Percentiles rank a stretch among this genome's conserved stretches.
Evolutionary conservation across 1,284 basidiomycete genomes (phyloP).

Genomic region (Sanghuangporus sanghuang): DNA sequence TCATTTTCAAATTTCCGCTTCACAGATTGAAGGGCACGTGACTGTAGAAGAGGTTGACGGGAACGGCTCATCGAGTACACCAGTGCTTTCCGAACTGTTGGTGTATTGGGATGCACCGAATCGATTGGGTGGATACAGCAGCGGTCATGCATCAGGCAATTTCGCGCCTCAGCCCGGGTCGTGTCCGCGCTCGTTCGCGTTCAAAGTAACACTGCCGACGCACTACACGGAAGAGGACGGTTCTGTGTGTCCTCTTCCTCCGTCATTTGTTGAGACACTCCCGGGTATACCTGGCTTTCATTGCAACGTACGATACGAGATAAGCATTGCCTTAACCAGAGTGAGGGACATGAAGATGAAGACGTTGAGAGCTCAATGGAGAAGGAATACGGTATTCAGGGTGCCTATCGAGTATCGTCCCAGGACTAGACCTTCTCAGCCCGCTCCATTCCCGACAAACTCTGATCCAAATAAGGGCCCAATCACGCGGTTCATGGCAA

Average conservation of each 20-base stretch:
- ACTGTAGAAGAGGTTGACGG: conserved; percentile 10
- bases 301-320: conserved; percentile 8
- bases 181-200: conserved; percentile 12
- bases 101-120: conserved; percentile 14
- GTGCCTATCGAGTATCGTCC: conserved; percentile 13
- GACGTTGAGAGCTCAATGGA: conserved; percentile 6
- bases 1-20: not conserved
- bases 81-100: conserved; percentile 12
- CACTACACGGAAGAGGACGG: conserved; percentile 10
- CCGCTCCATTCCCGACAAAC: conserved; percentile 6
- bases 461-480: not conserved
- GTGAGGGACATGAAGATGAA: conserved; percentile 4
- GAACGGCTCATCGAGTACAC: not conserved
- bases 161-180: not conserved
- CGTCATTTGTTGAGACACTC: conserved; percentile 9
- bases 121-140: conserved; percentile 5
- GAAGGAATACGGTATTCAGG: conserved; percentile 4
- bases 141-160: not conserved
- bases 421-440: conserved; percentile 5
- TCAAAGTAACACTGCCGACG: conserved; percentile 8
- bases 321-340: conserved; percentile 7
- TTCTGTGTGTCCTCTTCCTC: conserved; percentile 8
- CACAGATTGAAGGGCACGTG: conserved; percentile 15
- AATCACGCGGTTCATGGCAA: conserved; percentile 3
- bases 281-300: conserved; percentile 11